Evolutionary conservation across 2,329 filamentous ascomycete species (phyloP).

Genomic region (Pseudomassariella vexata): DNA sequence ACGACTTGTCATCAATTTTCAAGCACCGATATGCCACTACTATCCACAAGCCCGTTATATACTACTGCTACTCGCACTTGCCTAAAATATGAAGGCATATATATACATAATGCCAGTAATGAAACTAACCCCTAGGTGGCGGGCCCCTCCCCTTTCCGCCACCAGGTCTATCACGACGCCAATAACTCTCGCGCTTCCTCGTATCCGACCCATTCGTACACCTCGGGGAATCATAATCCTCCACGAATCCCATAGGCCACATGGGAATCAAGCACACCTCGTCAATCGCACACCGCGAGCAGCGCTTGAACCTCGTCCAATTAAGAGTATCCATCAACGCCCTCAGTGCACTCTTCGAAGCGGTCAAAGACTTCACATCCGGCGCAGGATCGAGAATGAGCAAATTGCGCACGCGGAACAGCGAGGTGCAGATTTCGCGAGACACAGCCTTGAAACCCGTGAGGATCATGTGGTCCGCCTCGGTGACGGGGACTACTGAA

Average conservation of each 20-base stretch:
- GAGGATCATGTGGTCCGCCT: conserved; percentile 17
- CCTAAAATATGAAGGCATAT: too few species aligned
- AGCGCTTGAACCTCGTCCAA: conserved; percentile 15
- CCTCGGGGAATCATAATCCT: conserved; percentile 11
- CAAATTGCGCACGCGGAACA: conserved; percentile 5
- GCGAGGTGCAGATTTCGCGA: conserved; percentile 15
- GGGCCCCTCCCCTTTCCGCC: too few species aligned
- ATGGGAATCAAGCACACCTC: conserved; percentile 15
- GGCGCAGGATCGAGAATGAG: conserved; percentile 4
- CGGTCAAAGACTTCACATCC: conserved; percentile 1
- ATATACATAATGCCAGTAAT: too few species aligned
- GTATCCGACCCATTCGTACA: conserved; percentile 10
- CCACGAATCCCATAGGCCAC: conserved; percentile 12
- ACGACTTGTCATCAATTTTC: too few species aligned
- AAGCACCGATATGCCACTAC: too few species aligned
- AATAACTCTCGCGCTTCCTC: conserved; percentile 9
- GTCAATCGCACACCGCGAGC: conserved; percentile 10
- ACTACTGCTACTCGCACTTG: too few species aligned
- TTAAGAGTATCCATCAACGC: conserved; percentile 8
- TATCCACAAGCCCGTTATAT: too few species aligned
- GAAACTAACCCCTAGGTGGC: too few species aligned
- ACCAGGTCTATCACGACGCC: too few species aligned
- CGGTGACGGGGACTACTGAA: conserved; percentile 7
- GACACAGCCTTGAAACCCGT: conserved; percentile 18
- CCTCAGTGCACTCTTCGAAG: conserved; percentile 5